phyloP scores from a whole-genome alignment of 176 grass and related monocot genomes.

The Aegilops bicornis region DNA sequence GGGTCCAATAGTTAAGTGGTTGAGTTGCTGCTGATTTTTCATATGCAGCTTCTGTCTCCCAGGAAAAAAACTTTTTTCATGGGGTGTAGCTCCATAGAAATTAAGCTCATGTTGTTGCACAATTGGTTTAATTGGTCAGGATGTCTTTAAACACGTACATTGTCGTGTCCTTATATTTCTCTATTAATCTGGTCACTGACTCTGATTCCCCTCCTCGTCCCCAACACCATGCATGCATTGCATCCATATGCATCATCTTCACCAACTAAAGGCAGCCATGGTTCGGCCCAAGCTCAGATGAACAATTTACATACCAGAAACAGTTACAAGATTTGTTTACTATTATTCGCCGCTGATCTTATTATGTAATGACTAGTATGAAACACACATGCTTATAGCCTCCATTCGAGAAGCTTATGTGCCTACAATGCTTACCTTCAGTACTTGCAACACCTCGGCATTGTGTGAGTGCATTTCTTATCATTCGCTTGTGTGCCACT shows the following conservation, averaged over 20 bases:
- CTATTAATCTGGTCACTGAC: background rate
- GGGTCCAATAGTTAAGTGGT: background rate
- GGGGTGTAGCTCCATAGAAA: slow-evolving; percentile 22
- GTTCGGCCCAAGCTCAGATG: background rate
- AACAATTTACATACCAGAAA: background rate
- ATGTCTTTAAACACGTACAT: background rate
- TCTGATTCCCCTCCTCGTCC: background rate
- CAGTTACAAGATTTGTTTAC: too few species aligned
- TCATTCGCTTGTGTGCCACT: too few species aligned
- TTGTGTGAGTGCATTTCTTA: too few species aligned
- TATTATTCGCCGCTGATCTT: background rate
- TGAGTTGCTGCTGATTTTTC: slow-evolving; percentile 49
- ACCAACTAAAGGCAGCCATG: slow-evolving; percentile 30
- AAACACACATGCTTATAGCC: background rate
- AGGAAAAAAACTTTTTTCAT: slow-evolving; percentile 7
- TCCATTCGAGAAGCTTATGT: slow-evolving; percentile 23
- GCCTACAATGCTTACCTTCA: background rate
- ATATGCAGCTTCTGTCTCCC: slow-evolving; percentile 25
- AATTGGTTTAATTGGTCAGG: background rate
- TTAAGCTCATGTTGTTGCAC: background rate
- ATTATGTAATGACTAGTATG: slow-evolving; percentile 23
- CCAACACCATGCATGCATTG: background rate
- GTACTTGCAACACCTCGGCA: background rate
- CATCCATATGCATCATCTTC: background rate
- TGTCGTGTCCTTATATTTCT: background rate